Conservation (phyloP, 306 rosid genomes). For the Luffa aegyptiaca region DNA sequence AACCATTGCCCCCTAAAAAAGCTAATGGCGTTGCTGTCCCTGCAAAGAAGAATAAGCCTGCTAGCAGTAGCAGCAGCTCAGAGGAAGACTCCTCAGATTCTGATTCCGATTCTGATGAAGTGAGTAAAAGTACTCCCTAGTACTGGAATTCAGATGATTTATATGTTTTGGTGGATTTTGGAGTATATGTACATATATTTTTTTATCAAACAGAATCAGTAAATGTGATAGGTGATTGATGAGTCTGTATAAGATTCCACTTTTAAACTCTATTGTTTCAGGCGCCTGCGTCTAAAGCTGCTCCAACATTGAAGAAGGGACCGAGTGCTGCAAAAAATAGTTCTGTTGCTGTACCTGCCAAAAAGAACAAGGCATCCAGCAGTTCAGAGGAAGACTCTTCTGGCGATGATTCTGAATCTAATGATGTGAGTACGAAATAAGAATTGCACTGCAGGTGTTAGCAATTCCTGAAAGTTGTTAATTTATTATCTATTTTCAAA, state of each 20-base stretch:
- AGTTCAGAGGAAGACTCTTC: constrained; percentile 24
- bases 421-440: constrained; percentile 25
- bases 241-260: not conserved
- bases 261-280: not conserved
- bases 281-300: constrained; percentile 29
- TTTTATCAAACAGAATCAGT: no score
- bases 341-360: not conserved
- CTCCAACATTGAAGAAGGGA: constrained; percentile 14
- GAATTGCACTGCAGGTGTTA: not conserved
- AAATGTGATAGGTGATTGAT: not conserved
- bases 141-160: not conserved
- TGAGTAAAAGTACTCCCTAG: not conserved
- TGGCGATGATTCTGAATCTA: constrained; percentile 30
- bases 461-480: not conserved
- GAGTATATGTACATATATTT: not conserved
- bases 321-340: constrained; percentile 29
- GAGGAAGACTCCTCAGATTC: constrained; percentile 1
- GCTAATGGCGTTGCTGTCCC: constrained; percentile 26
- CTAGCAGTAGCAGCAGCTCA: constrained; percentile 1
- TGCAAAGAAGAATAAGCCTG: constrained; percentile 21
- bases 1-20: constrained; percentile 22
- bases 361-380: constrained; percentile 17
- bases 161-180: not conserved
- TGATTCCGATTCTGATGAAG: constrained; percentile 6
- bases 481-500: not conserved